Conservation (phyloP, 192 early-diverging fungal species). For the Cladochytrium replicatum region DNA sequence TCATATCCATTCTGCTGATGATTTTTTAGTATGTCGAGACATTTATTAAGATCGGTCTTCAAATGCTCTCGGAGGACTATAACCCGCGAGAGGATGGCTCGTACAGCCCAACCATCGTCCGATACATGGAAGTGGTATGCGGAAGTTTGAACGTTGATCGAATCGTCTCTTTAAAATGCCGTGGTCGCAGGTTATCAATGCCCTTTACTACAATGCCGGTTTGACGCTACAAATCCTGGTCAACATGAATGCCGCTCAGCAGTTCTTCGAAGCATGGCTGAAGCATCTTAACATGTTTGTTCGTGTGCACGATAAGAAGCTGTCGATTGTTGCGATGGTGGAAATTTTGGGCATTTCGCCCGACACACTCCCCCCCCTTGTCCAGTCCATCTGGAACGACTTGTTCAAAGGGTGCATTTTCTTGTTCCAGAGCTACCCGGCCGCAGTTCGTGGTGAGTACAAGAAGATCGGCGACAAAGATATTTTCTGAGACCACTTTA, state of each 20-base stretch:
- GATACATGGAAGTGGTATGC: no score
- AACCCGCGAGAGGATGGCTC: no score
- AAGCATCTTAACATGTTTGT: constrained; percentile 56
- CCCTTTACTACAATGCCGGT: constrained; percentile 77
- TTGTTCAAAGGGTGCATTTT: constrained; percentile 60
- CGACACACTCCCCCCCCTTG: constrained; percentile 55
- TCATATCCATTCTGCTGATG: no score
- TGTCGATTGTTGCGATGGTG: constrained; percentile 72
- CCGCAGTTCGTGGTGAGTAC: constrained; percentile 32
- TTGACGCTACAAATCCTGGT: constrained; percentile 68
- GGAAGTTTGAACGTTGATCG: no score
- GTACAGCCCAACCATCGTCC: no score
- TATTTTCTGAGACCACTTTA: constrained; percentile 9
- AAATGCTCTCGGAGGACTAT: no score
- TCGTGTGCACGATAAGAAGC: constrained; percentile 91
- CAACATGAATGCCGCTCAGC: constrained; percentile 60
- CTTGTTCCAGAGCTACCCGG: constrained; percentile 68
- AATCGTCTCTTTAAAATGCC: no score
- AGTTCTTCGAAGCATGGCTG: constrained; percentile 76
- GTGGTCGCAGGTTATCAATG: constrained; percentile 81
- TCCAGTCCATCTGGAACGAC: constrained; percentile 66
- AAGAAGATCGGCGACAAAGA: constrained; percentile 23
- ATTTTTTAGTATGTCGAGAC: no score
- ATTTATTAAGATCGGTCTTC: no score
- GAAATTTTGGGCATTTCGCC: constrained; percentile 61